These are phyloP conservation scores for Eucalyptus fibrosa DNA, from an alignment of 345 rosid genomes.

Conservation along the genomic window DNA sequence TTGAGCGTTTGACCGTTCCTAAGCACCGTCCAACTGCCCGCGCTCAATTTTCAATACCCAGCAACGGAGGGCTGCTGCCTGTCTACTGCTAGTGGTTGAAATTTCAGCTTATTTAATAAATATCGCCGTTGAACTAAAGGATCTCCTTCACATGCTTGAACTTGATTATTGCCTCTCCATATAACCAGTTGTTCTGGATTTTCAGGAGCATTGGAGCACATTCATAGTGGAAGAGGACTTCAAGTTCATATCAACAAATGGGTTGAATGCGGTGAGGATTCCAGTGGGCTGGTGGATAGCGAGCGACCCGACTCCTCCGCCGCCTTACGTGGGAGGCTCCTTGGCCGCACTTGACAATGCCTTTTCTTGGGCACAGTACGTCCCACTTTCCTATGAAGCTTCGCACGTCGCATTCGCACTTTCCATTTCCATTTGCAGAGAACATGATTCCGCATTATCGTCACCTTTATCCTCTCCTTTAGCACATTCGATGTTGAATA, in stretches of 20 bases:
- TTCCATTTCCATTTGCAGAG: neutral
- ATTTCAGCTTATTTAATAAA: neutral
- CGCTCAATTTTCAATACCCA: neutral
- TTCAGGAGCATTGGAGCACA: constrained; percentile 51
- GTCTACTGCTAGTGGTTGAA: neutral
- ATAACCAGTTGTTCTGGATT: neutral
- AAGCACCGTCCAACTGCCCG: neutral
- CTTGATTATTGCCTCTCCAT: neutral
- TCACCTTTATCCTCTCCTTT: neutral
- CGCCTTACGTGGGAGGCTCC: constrained; percentile 49
- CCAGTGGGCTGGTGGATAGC: constrained; percentile 76
- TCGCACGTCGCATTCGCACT: neutral
- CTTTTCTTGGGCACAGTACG: constrained; percentile 49
- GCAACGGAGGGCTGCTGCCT: neutral
- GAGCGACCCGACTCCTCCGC: constrained; percentile 39
- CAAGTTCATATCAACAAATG: constrained; percentile 36
- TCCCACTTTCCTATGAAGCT: neutral
- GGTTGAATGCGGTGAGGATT: constrained; percentile 42
- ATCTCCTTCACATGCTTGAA: neutral
- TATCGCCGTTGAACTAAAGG: neutral
- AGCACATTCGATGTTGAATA: neutral
- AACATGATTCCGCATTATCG: neutral
- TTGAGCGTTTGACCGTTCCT: neutral
- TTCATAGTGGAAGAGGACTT: constrained; percentile 52
- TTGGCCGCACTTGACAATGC: constrained; percentile 42